Evolutionary conservation across 1,139 yeast genomes (phyloP).

Genomic region (Suzukiozyma palmioleophila): DNA sequence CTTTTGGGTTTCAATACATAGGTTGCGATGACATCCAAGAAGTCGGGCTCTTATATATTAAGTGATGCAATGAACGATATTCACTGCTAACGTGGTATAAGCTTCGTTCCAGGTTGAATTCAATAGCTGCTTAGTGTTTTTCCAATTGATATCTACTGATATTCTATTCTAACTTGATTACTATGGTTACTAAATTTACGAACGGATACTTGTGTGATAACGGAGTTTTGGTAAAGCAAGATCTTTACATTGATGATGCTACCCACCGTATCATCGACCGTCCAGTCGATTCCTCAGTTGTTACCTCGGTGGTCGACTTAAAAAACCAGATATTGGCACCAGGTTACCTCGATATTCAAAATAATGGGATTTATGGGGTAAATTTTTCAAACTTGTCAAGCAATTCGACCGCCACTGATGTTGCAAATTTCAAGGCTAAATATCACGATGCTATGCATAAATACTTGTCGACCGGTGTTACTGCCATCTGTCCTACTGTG

Average conservation of each 20-base stretch:
- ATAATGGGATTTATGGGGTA: slow-evolving; percentile 59
- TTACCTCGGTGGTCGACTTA: slow-evolving; percentile 36
- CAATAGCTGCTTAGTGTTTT: too few relatives aligned
- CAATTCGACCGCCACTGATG: slow-evolving; percentile 32
- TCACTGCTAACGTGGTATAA: too few relatives aligned
- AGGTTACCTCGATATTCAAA: slow-evolving; percentile 59
- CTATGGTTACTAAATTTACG: slow-evolving; percentile 26
- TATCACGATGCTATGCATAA: slow-evolving; percentile 47
- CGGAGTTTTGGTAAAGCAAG: slow-evolving; percentile 38
- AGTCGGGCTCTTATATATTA: too few relatives aligned
- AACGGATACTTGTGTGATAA: slow-evolving; percentile 52
- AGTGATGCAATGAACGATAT: too few relatives aligned
- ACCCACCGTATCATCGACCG: slow-evolving; percentile 40
- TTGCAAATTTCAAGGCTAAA: slow-evolving; percentile 20
- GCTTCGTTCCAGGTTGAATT: too few relatives aligned
- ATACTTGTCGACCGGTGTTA: slow-evolving; percentile 53
- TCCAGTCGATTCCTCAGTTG: slow-evolving; percentile 10
- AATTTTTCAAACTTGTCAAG: slow-evolving; percentile 45
- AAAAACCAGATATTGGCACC: slow-evolving; percentile 51
- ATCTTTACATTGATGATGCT: slow-evolving; percentile 43
- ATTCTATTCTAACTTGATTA: background rate
- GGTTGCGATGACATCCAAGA: background rate
- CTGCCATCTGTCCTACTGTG: slow-evolving; percentile 58
- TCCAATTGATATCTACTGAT: background rate
- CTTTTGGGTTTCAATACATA: background rate